A percentile compares a stretch with the other conserved stretches of the same genome.
phyloP scores from a whole-genome alignment of 805 yeast species.

The Limtongozyma cylindracea region DNA sequence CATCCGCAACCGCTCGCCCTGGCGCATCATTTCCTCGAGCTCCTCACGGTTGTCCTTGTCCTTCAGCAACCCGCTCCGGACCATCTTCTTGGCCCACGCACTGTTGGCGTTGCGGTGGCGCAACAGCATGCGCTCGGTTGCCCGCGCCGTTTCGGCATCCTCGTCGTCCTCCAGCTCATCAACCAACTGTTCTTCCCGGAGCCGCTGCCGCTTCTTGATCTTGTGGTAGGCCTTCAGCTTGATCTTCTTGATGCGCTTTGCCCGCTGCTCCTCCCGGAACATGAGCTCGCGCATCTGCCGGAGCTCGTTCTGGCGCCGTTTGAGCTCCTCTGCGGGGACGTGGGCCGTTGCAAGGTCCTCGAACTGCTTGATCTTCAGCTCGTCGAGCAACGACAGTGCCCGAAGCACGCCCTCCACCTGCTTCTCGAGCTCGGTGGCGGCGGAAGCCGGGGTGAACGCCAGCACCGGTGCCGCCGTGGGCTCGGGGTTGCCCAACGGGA shows the following conservation, averaged over 20 bases:
- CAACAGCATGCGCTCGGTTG: constrained; percentile 77
- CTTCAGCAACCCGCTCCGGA: constrained; percentile 72
- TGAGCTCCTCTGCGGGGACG: constrained; percentile 56
- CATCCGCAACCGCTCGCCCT: constrained; percentile 52
- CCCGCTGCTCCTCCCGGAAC: constrained; percentile 86
- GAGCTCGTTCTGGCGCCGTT: constrained; percentile 54
- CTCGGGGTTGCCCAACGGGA: constrained; percentile 20
- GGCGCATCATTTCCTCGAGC: constrained; percentile 81
- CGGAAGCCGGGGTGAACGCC: constrained; percentile 1
- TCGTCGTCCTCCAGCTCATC: constrained; percentile 22
- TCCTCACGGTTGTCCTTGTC: constrained; percentile 70
- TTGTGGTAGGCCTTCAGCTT: constrained; percentile 78
- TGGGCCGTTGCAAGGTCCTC: constrained; percentile 72
- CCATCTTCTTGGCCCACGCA: constrained; percentile 79
- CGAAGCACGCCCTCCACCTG: constrained; percentile 34
- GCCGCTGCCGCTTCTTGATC: constrained; percentile 63
- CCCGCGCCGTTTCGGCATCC: constrained; percentile 53
- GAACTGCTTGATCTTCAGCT: constrained; percentile 54
- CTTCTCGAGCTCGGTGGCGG: constrained; percentile 31
- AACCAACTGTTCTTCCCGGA: constrained; percentile 42
- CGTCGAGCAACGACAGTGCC: constrained; percentile 45
- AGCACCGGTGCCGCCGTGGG: constrained; percentile 1
- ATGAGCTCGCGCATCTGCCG: constrained; percentile 85
- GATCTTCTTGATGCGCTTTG: constrained; percentile 81
- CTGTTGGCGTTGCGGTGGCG: constrained; percentile 77